These are phyloP conservation scores for Pyrenula aspistea DNA, from an alignment of 495 filamentous ascomycete genomes.

Conservation along the genomic window DNA sequence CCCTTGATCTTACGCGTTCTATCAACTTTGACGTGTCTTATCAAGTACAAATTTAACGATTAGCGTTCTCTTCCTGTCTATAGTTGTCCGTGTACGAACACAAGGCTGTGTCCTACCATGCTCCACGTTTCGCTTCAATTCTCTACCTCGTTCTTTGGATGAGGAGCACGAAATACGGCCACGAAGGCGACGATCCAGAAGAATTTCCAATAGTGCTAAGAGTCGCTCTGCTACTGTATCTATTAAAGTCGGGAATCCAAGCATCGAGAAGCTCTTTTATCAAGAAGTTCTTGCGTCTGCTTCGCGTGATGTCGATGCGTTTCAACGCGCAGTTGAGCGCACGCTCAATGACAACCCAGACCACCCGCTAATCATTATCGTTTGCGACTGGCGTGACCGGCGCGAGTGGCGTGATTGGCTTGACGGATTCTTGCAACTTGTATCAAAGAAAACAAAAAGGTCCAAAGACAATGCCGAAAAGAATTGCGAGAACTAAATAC, in stretches of 20 bases:
- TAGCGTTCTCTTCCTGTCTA: too few species aligned
- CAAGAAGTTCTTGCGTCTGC: not conserved
- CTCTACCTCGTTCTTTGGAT: not conserved
- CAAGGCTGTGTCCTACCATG: too few species aligned
- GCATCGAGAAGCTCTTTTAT: not conserved
- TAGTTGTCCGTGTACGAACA: too few species aligned
- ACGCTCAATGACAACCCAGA: not conserved
- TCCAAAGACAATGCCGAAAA: not conserved
- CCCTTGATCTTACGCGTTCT: too few species aligned
- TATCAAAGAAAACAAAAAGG: not conserved
- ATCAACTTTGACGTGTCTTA: too few species aligned
- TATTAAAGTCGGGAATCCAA: not conserved
- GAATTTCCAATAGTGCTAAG: not conserved
- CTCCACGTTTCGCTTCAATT: not conserved
- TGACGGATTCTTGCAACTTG: not conserved
- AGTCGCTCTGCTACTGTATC: not conserved
- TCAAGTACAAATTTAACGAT: too few species aligned
- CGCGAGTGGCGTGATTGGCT: not conserved
- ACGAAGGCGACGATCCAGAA: not conserved
- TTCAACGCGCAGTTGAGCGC: not conserved
- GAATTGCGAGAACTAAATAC: not conserved
- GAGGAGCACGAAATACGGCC: not conserved
- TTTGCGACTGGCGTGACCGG: not conserved
- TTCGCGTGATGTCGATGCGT: not conserved
- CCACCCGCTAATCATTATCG: not conserved